Base-by-base conservation (phyloP, 2,329 filamentous ascomycete species). In the Colletotrichum sp. region DNA sequence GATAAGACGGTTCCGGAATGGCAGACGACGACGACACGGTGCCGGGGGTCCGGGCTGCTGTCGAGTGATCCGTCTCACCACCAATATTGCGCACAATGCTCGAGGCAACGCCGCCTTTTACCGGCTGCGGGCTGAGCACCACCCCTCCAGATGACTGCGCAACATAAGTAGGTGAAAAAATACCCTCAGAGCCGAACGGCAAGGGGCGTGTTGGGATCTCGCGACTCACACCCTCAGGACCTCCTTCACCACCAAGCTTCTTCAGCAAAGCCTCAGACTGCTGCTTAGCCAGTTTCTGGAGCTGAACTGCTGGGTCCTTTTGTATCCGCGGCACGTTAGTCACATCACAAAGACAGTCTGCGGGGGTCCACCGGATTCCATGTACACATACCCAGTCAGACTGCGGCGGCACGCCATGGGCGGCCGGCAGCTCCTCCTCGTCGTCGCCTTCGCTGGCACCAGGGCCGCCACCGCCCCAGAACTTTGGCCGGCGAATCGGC, bases 341-440 rank as follows among this genome's bases (percentile, higher is more conserved):
- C 81, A 90, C 82, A 79, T 88, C 86, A 84, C 89, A 92, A 80
- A 87, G 86, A 85, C 89, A 91, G 84, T 90, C 89, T 81, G 85
- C 83, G 77, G 87, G 87, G 76, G 80, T 82, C 86, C 88, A 91
- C 79, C 82, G 80, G 78, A 83, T 84, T 78, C 89, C 89, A 82
- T 91, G 89, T 86, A 89, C 89, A 95, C 95, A 94, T 95, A 98
- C 96, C 96, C 96, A 98, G 85, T 98, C 95, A 83, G 92, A 90
- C 90, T 98, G 96, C 84, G 92, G 89, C 77, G 96, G 96, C 78
- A 98, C 96, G 68, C 95, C 96, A 83, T 95, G 92, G 66, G 96
- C 96, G 78, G 88, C 88, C 77, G 95, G 95, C 79, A 98, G 88
- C 81, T 89, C 88, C 78, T 89, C 89, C 78, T 87, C 85, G 67